phyloP scores from a whole-genome alignment of 176 grass and related monocot species.

The Oryza nivara region DNA sequence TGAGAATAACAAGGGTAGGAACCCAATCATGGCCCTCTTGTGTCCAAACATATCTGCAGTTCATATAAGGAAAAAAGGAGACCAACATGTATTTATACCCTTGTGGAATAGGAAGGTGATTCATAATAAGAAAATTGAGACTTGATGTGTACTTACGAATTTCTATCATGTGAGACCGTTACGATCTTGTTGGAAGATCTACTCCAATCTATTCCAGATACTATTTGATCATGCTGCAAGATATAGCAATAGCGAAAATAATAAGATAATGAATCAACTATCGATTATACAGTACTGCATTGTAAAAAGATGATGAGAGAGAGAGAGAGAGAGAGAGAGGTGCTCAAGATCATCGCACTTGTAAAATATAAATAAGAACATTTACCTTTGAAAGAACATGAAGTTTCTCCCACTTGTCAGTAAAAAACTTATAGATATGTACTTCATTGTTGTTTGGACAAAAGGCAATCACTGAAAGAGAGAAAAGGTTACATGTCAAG shows the following conservation, averaged over 20 bases:
- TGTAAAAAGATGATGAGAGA: too few species aligned
- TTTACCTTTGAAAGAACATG: slow-evolving; percentile 95
- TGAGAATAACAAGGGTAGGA: slow-evolving; percentile 96
- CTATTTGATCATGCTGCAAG: slow-evolving; percentile 93
- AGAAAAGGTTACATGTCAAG: slow-evolving; percentile 34
- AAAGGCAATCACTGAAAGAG: slow-evolving; percentile 87
- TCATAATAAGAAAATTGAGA: slow-evolving; percentile 24
- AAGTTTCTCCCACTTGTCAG: slow-evolving; percentile 95
- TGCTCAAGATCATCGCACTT: background rate
- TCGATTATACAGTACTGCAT: background rate
- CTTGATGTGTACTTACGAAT: slow-evolving; percentile 69
- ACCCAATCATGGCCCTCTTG: slow-evolving; percentile 95
- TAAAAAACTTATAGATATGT: slow-evolving; percentile 89
- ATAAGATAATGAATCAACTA: slow-evolving; percentile 13
- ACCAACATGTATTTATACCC: background rate
- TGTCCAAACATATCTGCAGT: slow-evolving; percentile 93
- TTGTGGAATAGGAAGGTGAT: slow-evolving; percentile 1
- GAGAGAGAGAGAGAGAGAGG: too few species aligned
- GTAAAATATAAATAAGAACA: background rate
- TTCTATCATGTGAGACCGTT: slow-evolving; percentile 96
- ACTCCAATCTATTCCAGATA: slow-evolving; percentile 97
- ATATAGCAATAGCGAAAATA: slow-evolving; percentile 23
- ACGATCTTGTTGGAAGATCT: slow-evolving; percentile 91
- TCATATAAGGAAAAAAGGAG: background rate
- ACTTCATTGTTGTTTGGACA: slow-evolving; percentile 96